phyloP scores from a whole-genome alignment of 2,329 filamentous ascomycete species.

The Waltergamsia citrina region DNA sequence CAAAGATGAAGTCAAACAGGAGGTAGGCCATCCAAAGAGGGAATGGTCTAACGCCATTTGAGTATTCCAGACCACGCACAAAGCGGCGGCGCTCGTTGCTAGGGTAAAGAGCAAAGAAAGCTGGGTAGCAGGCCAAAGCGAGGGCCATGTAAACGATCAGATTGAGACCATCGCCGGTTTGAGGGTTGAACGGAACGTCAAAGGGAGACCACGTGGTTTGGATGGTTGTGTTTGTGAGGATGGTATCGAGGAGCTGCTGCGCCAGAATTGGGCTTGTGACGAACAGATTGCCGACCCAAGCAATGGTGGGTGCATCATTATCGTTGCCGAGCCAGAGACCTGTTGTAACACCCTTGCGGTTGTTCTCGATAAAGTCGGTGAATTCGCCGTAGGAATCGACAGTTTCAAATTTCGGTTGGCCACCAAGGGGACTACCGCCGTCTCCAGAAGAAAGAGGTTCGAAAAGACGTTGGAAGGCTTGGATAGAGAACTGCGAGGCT shows the following conservation, averaged over 20 bases:
- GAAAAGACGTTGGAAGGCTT: constrained; percentile 22
- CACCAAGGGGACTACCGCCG: constrained; percentile 2
- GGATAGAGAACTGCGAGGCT: constrained; percentile 23
- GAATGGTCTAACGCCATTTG: constrained; percentile 74
- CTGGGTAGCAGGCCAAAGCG: constrained; percentile 68
- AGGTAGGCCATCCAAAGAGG: constrained; percentile 82
- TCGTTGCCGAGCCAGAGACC: constrained; percentile 67
- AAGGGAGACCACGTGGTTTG: constrained; percentile 65
- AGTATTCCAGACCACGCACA: constrained; percentile 80
- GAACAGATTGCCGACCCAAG: constrained; percentile 58
- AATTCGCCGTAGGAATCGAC: constrained; percentile 62
- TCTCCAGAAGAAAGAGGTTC: constrained; percentile 25
- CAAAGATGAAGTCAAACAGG: constrained; percentile 69
- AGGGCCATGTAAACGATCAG: constrained; percentile 75
- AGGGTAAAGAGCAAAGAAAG: constrained; percentile 82
- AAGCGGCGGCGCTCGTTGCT: constrained; percentile 73
- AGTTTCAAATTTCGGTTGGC: constrained; percentile 10
- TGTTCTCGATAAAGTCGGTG: constrained; percentile 49
- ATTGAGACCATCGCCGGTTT: constrained; percentile 64
- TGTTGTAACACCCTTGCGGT: constrained; percentile 61
- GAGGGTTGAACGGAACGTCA: constrained; percentile 61
- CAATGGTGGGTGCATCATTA: constrained; percentile 51
- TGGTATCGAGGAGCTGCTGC: constrained; percentile 56
- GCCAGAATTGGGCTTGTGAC: constrained; percentile 49
- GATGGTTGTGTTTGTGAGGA: constrained; percentile 61